Base-by-base conservation (phyloP, 116 monocot species). In the Dioscorea cayenensis region DNA sequence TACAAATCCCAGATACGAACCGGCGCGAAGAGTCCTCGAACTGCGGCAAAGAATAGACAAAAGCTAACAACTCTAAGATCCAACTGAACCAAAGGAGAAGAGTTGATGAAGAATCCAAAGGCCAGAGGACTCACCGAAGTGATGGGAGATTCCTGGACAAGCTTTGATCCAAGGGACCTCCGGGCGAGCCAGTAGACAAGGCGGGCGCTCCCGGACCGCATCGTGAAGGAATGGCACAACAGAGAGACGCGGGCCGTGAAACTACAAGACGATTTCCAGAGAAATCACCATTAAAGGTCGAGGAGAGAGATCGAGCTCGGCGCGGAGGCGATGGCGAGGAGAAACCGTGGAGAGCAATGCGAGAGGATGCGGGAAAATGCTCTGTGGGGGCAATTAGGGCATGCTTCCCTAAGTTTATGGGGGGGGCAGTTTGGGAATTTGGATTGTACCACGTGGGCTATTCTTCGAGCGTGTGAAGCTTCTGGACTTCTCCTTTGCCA, bases 1-100 rank as follows among this genome's bases (percentile, higher is more conserved):
- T 58, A 59, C 82, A 77, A 14, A 82, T 73, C 63, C 74, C 77
- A n/a, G 77, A 68, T 7, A 60, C 27, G 23, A 73, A 73, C 43
- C 69, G 73, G 63, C 36, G 62, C 4, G 50, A 51, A 7, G 43
- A 49, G 23, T 43, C 73, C 38, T 66, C 72, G 65, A 61, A 66
- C 77, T 72, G 66, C 16, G 38, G 2, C 36, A 37, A 36, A 60
- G 11, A 11, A 11, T 2, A 51, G 51, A 11, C 32, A 51, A 60
- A 18, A 23, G 5, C 62, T 23, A 23, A 27, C 20, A 62, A 18
- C 62, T 62, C 28, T 27, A 21, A 2, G 25, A 23, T 62, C 23
- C 62, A 21, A 21, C 7, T 11, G 20, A 18, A 62, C 18, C 22
- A 62, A 21, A 62, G 25, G 59, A 21, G 23, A 9, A 62, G 23